Percentiles rank a stretch among this genome's conserved stretches.
Evolutionary conservation across 148 eudicot species (phyloP).

Genomic region (Simmondsia chinensis): DNA sequence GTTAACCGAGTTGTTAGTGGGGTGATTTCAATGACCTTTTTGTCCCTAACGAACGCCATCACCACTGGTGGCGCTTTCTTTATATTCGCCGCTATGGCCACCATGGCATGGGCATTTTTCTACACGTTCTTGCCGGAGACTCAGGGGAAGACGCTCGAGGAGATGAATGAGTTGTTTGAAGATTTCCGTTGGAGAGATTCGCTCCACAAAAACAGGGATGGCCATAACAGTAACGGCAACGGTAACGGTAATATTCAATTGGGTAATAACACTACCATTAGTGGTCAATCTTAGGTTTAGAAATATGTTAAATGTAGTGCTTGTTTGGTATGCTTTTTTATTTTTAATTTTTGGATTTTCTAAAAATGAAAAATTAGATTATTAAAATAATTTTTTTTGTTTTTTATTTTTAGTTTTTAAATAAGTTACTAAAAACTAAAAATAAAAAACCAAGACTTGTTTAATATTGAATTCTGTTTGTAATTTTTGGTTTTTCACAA

Average conservation of each 20-base stretch:
- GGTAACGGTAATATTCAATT: conserved; percentile 4
- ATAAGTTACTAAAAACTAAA: no score
- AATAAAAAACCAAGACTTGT: no score
- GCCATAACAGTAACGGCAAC: neutral
- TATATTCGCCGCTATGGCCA: conserved; percentile 31
- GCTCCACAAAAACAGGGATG: conserved; percentile 7
- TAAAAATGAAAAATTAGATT: no score
- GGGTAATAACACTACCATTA: no score
- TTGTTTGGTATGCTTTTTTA: no score
- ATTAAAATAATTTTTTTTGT: no score
- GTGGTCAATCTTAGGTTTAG: no score
- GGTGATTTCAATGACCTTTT: conserved; percentile 36
- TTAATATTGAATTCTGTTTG: no score
- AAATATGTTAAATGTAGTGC: no score
- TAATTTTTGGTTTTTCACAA: no score
- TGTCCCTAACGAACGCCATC: conserved; percentile 34
- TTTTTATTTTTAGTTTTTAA: no score
- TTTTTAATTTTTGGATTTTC: no score
- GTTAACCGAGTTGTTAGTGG: conserved; percentile 53
- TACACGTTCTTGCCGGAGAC: conserved; percentile 57
- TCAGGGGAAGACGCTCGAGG: conserved; percentile 56
- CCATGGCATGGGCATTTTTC: conserved; percentile 37
- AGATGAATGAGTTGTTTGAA: conserved; percentile 46
- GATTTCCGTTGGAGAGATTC: conserved; percentile 39
- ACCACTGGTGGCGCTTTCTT: conserved; percentile 65